Evolutionary conservation across 2,329 filamentous ascomycete genomes (phyloP), one percentile per base, ranked within the genome.

Genomic region (Cryphonectria radicalis): DNA sequence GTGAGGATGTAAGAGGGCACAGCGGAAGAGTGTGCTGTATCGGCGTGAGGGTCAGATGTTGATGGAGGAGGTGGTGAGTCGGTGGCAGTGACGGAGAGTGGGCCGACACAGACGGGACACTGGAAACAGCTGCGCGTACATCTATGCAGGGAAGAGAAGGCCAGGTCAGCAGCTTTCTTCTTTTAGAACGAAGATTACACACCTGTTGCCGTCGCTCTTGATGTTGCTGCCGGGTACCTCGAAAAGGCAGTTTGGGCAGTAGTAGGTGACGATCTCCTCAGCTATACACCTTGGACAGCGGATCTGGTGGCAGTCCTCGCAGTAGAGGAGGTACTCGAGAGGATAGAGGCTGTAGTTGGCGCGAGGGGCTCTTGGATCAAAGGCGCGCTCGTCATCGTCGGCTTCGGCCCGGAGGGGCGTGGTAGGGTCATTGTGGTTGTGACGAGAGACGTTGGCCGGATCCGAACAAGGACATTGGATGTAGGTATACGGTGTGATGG

Each of bases 231-330:
- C 97, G 6, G 95, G 94, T 43, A 97, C 95, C 81, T 99, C 96
- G 78, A 99, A 98, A 70, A 99, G 83, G 80, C 96, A 99, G 79
- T 90, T 95, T 6, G 96, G 96, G 78, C 96, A 99, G 82, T 93
- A 99, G 86, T 94, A 98, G 68, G 93, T 96, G 64, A 97, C 91
- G 69, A 97, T 94, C 82, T 99, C 96, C 79, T 99, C 96, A 64
- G 91, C 89, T 68, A 97, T 93, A 78, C 96, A 99, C 82, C 94
- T 88, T 7, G 94, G 93, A 79, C 96, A 99, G 76, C 96, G 92
- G 73, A 98, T 97, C 81, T 97, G 92, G 79, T 97, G 94, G 81
- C 96, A 99, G 80, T 98, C 96, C 79, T 97, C 95, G 84, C 96
- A 99, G 84, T 97, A 99, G 57, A 98, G 88, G 37, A 99, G 88